Percentiles rank a stretch among this genome's conserved stretches.
phyloP scores from a whole-genome alignment of 1,284 basidiomycete genomes.

The Amylostereum chailletii region DNA sequence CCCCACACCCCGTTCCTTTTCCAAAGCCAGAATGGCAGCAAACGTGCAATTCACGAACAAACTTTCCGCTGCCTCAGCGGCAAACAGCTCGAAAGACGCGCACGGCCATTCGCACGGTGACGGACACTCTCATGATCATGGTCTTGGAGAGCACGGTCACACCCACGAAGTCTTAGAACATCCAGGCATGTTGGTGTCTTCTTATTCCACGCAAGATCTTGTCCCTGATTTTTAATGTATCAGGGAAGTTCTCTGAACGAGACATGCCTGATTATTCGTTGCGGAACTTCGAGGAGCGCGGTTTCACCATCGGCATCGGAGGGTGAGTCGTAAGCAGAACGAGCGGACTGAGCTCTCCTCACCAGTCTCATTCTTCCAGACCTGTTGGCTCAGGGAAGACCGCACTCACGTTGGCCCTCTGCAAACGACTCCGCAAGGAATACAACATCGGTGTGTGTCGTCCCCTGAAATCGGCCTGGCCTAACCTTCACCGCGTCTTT shows the following conservation, averaged over 20 bases:
- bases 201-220: not conserved
- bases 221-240: not conserved
- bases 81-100: not conserved
- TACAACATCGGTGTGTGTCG: slow-evolving; percentile 77
- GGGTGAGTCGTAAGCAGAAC: slow-evolving; percentile 51
- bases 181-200: not conserved
- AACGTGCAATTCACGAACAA: slow-evolving; percentile 1
- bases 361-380: slow-evolving; percentile 28
- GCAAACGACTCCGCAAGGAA: slow-evolving; percentile 70
- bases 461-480: slow-evolving; percentile 1
- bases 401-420: slow-evolving; percentile 89
- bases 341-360: not conserved
- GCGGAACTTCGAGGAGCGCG: slow-evolving; percentile 87
- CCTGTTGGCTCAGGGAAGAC: slow-evolving; percentile 98
- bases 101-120: not conserved
- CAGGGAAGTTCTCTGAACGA: slow-evolving; percentile 87
- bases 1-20: too few species aligned
- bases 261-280: slow-evolving; percentile 84
- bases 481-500: not conserved
- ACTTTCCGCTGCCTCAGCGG: not conserved
- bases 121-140: not conserved
- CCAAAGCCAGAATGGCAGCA: not conserved
- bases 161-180: not conserved
- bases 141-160: not conserved
- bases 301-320: slow-evolving; percentile 95